These are phyloP conservation scores for Fusarium dlaminii DNA, from an alignment of 2,329 filamentous ascomycete species.

Conservation along the genomic window DNA sequence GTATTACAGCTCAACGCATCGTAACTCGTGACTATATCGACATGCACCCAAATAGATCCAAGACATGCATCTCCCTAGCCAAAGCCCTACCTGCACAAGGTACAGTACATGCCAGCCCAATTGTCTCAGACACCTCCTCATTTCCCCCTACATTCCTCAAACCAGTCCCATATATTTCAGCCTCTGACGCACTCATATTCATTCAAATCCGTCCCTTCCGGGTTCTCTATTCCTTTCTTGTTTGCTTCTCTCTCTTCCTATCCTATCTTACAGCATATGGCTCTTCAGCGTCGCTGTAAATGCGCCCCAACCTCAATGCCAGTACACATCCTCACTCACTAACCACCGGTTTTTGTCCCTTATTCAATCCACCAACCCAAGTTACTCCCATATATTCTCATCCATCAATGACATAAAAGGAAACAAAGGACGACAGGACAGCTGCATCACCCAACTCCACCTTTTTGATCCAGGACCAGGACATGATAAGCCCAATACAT, in stretches of 20 bases:
- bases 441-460: constrained; percentile 37
- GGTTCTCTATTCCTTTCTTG: constrained; percentile 29
- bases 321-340: not conserved
- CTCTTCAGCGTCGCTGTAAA: constrained; percentile 22
- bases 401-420: constrained; percentile 40
- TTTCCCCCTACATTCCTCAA: constrained; percentile 29
- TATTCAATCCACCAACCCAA: constrained; percentile 5
- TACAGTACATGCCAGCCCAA: constrained; percentile 1
- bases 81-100: not conserved
- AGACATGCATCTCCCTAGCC: constrained; percentile 11
- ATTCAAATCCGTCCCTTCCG: constrained; percentile 27
- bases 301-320: constrained; percentile 22
- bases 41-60: not conserved
- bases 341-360: not conserved
- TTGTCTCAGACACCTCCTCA: constrained; percentile 26
- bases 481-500: constrained; percentile 37
- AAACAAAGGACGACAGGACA: constrained; percentile 38
- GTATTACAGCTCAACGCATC: not conserved
- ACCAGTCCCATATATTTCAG: constrained; percentile 9
- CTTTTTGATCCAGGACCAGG: constrained; percentile 40
- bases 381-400: constrained; percentile 17
- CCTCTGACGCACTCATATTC: constrained; percentile 6
- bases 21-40: not conserved
- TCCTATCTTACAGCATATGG: constrained; percentile 30
- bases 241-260: constrained; percentile 1